Percentiles rank a stretch among this genome's conserved stretches.
These are phyloP conservation scores for Colletotrichum godetiae DNA, from an alignment of 2,329 filamentous ascomycete genomes.

Conservation along the genomic window DNA sequence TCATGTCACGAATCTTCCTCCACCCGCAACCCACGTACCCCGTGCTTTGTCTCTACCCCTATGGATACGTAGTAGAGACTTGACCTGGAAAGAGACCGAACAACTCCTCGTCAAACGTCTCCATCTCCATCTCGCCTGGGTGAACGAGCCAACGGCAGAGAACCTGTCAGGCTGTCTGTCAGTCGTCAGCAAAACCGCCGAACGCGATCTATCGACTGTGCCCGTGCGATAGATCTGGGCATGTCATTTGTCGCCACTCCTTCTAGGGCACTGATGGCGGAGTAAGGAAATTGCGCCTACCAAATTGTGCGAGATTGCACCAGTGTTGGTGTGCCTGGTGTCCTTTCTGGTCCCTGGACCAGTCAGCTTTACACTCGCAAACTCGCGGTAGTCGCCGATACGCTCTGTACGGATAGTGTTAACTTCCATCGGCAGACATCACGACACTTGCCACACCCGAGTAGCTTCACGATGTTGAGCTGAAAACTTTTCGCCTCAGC, in stretches of 20 bases:
- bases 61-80: too few relatives aligned
- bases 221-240: slow-evolving; percentile 22
- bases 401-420: background rate
- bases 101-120: slow-evolving; percentile 1
- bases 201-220: slow-evolving; percentile 14
- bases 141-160: slow-evolving; percentile 25
- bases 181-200: slow-evolving; percentile 7
- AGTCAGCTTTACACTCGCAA: background rate
- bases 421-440: background rate
- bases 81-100: slow-evolving; percentile 15
- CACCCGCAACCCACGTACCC: slow-evolving; percentile 12
- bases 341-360: background rate
- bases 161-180: slow-evolving; percentile 19
- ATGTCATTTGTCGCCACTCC: background rate
- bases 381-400: background rate
- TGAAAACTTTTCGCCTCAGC: background rate
- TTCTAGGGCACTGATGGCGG: background rate
- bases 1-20: slow-evolving; percentile 10
- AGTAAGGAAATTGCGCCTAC: slow-evolving; percentile 13
- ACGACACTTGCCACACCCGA: background rate
- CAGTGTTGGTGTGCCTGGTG: background rate
- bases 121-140: background rate
- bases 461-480: background rate
- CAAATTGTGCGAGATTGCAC: slow-evolving; percentile 2
- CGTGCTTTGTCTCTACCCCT: background rate